Conservation (phyloP, 148 eudicot species). For the Chenopodium album region DNA sequence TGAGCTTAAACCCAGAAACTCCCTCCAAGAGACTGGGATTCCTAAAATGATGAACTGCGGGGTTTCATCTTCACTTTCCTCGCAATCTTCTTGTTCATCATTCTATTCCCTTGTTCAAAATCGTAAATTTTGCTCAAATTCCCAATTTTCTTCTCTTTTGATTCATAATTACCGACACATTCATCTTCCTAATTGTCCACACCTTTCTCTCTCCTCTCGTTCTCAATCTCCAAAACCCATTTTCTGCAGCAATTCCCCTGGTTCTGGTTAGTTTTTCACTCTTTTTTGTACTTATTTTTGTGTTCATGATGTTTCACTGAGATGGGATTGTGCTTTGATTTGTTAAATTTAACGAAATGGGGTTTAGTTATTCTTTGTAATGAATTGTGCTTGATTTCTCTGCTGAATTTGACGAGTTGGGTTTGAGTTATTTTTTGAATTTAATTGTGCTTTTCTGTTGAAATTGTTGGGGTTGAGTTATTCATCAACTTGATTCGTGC, state of each 20-base stretch:
- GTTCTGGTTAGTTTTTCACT: slow-evolving; percentile 28
- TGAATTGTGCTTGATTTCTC: not conserved
- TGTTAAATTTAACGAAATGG: not conserved
- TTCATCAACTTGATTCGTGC: too few relatives aligned
- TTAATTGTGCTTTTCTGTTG: not conserved
- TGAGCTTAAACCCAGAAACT: not conserved
- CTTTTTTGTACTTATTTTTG: not conserved
- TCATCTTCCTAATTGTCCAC: slow-evolving; percentile 6
- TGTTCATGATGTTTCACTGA: not conserved
- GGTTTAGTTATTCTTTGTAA: not conserved
- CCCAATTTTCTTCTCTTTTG: slow-evolving; percentile 16
- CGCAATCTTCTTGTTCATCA: slow-evolving; percentile 2
- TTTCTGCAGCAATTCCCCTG: slow-evolving; percentile 22
- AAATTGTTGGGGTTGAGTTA: too few relatives aligned
- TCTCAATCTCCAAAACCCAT: slow-evolving; percentile 12
- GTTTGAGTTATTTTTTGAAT: not conserved
- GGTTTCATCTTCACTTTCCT: slow-evolving; percentile 10
- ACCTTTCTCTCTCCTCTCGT: slow-evolving; percentile 22
- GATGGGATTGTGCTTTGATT: not conserved
- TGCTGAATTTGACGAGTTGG: not conserved
- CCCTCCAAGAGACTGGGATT: not conserved
- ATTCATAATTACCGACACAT: slow-evolving; percentile 6
- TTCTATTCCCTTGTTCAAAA: not conserved
- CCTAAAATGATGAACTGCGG: slow-evolving; percentile 17
- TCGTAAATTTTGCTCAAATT: slow-evolving; percentile 7